Evolutionary conservation across 1,284 basidiomycete genomes (phyloP).

Genomic region (Leccinum pachyderme): DNA sequence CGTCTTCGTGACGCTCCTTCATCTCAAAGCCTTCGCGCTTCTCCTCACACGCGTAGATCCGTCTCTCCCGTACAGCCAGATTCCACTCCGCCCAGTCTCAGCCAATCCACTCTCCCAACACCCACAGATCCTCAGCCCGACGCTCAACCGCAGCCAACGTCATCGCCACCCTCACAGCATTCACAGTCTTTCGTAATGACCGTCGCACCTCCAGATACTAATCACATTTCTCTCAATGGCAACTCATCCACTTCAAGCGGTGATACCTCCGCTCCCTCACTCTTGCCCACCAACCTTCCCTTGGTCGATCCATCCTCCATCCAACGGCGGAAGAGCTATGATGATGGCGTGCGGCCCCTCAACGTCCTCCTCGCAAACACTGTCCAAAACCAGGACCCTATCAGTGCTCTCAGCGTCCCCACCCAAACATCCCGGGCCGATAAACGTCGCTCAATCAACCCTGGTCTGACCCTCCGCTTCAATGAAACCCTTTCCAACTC

Average conservation of each 20-base stretch:
- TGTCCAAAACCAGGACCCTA: constrained; percentile 8
- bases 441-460: constrained; percentile 45
- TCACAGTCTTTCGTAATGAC: constrained; percentile 40
- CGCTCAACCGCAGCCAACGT: constrained; percentile 2
- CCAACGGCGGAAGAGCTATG: constrained; percentile 55
- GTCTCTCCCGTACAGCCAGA: constrained; percentile 13
- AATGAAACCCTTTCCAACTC: constrained; percentile 32
- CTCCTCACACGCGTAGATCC: constrained; percentile 12
- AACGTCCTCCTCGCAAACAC: constrained; percentile 42
- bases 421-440: constrained; percentile 33
- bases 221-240: constrained; percentile 5
- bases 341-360: constrained; percentile 55
- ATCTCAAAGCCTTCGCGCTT: constrained; percentile 18
- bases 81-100: not conserved
- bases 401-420: constrained; percentile 24
- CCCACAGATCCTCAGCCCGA: constrained; percentile 10
- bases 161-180: constrained; percentile 16
- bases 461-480: constrained; percentile 35
- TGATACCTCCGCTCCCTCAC: constrained; percentile 19
- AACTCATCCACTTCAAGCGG: constrained; percentile 7
- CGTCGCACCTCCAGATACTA: constrained; percentile 37
- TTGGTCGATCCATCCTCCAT: constrained; percentile 10
- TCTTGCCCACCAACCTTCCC: constrained; percentile 18
- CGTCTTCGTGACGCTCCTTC: constrained; percentile 30
- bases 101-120: constrained; percentile 10